phyloP scores from a whole-genome alignment of 2,329 filamentous ascomycete genomes.

The Epichloe typhina region DNA sequence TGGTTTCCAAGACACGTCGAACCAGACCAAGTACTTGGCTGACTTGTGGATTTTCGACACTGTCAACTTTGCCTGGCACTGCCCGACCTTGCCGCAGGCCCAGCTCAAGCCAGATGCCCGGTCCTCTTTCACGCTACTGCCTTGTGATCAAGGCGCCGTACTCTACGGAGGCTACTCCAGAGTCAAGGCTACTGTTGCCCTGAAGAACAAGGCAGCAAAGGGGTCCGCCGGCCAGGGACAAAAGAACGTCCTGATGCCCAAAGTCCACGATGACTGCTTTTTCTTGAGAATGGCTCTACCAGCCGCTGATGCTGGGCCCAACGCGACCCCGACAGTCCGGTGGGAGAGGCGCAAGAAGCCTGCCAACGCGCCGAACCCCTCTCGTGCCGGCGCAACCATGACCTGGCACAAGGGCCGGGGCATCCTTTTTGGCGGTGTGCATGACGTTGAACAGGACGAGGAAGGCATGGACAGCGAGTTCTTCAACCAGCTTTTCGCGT shows the following conservation, averaged over 20 bases:
- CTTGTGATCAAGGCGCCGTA: slow-evolving; percentile 80
- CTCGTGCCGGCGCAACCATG: slow-evolving; percentile 85
- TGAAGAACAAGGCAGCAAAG: slow-evolving; percentile 40
- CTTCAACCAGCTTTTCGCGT: slow-evolving; percentile 82
- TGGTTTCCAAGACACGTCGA: slow-evolving; percentile 92
- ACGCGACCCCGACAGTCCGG: slow-evolving; percentile 56
- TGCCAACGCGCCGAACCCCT: slow-evolving; percentile 72
- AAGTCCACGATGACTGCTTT: slow-evolving; percentile 93
- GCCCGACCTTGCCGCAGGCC: slow-evolving; percentile 59
- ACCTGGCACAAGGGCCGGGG: slow-evolving; percentile 85
- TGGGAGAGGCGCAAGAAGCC: slow-evolving; percentile 94
- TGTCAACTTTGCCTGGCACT: slow-evolving; percentile 71
- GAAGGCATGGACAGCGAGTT: slow-evolving; percentile 97
- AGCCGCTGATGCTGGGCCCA: slow-evolving; percentile 48
- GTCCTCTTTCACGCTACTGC: slow-evolving; percentile 83
- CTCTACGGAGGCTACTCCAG: slow-evolving; percentile 90
- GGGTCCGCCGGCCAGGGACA: slow-evolving; percentile 48
- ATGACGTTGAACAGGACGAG: slow-evolving; percentile 81
- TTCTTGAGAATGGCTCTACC: slow-evolving; percentile 72
- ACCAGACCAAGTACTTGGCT: slow-evolving; percentile 83
- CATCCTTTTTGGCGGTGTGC: slow-evolving; percentile 92
- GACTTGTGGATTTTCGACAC: slow-evolving; percentile 97
- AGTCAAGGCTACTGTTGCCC: slow-evolving; percentile 58
- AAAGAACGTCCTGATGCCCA: slow-evolving; percentile 66
- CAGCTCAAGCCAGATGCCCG: slow-evolving; percentile 81